phyloP scores from a whole-genome alignment of 2,329 filamentous ascomycete genomes.

The Myriosclerotinia duriaeana region DNA sequence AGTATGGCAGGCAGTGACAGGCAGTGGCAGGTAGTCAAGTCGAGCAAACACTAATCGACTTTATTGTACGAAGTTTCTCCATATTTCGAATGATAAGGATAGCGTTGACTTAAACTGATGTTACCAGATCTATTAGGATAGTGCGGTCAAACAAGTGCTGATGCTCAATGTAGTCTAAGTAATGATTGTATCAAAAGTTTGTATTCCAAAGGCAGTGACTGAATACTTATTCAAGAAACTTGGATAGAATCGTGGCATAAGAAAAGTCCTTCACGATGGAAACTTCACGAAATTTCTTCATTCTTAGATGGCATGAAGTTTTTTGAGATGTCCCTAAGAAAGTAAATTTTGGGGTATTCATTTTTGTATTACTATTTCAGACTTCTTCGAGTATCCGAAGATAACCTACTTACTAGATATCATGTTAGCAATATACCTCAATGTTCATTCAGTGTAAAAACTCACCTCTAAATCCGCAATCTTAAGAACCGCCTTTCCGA shows the following conservation, averaged over 20 bases:
- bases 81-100: too few species aligned
- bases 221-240: background rate
- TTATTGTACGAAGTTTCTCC: too few species aligned
- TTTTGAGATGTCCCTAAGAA: too few species aligned
- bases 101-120: too few species aligned
- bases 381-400: background rate
- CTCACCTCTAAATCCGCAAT: conserved; percentile 44
- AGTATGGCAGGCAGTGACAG: too few species aligned
- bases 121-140: too few species aligned
- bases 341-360: background rate
- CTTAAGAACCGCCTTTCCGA: conserved; percentile 71
- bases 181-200: background rate
- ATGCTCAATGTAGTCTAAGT: too few species aligned
- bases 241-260: background rate
- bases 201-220: background rate
- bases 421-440: background rate
- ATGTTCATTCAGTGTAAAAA: background rate
- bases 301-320: background rate
- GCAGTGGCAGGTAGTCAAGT: too few species aligned
- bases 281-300: background rate
- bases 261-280: background rate
- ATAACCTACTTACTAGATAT: background rate
- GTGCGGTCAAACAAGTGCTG: too few species aligned
- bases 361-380: background rate
- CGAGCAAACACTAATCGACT: background rate